These are phyloP conservation scores for Hyaloscypha bicolor DNA, from an alignment of 495 filamentous ascomycete species.

Conservation along the genomic window DNA sequence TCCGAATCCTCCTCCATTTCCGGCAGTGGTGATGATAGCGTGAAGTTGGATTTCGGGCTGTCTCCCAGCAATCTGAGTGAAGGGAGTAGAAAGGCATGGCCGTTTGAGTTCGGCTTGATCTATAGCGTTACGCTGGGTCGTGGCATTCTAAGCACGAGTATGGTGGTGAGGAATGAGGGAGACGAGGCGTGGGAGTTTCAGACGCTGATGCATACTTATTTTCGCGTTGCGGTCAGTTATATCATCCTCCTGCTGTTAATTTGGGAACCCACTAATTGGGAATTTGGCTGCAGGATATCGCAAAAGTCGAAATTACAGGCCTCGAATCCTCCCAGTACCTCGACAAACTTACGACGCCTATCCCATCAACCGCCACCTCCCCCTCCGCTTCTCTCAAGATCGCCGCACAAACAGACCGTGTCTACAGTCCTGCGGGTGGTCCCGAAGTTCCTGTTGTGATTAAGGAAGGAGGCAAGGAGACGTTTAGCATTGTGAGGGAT, in stretches of 20 bases:
- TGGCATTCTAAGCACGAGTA: slow-evolving; percentile 74
- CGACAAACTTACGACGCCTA: slow-evolving; percentile 73
- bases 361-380: slow-evolving; percentile 56
- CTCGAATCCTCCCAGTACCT: slow-evolving; percentile 73
- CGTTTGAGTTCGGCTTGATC: slow-evolving; percentile 82
- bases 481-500: slow-evolving; percentile 75
- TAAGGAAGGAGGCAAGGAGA: slow-evolving; percentile 57
- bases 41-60: slow-evolving; percentile 96
- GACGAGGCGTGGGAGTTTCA: slow-evolving; percentile 84
- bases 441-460: slow-evolving; percentile 51
- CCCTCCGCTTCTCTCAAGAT: slow-evolving; percentile 49
- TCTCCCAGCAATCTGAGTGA: slow-evolving; percentile 68
- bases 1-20: slow-evolving; percentile 50
- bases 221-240: slow-evolving; percentile 70
- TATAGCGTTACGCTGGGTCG: slow-evolving; percentile 86
- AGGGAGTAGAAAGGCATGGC: slow-evolving; percentile 67
- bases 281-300: slow-evolving; percentile 63
- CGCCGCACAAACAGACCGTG: slow-evolving; percentile 78
- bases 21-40: slow-evolving; percentile 58
- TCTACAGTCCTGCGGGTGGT: slow-evolving; percentile 51
- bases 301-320: slow-evolving; percentile 65
- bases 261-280: not conserved
- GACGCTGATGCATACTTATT: slow-evolving; percentile 88
- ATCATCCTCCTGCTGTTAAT: not conserved
- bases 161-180: slow-evolving; percentile 88